Evolutionary conservation across 2,329 filamentous ascomycete species (phyloP), one percentile per base, ranked within the genome.

Genomic region (Colletotrichum orbiculare): DNA sequence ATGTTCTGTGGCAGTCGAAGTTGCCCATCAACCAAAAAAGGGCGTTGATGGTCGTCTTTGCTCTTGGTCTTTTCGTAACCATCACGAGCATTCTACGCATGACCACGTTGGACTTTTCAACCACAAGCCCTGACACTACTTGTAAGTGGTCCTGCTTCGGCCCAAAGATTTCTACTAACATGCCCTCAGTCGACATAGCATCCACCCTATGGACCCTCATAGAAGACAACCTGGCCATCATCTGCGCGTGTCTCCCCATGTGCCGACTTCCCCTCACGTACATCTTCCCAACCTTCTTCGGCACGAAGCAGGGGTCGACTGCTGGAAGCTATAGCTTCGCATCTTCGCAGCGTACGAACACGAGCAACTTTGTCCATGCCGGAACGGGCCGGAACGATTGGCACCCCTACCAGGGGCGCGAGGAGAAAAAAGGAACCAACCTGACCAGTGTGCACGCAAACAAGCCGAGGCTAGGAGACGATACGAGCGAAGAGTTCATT

Each of bases 1-100:
- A 79, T 33, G 80, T 80, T 17, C 76, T 85, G 12, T 81, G 80
- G 75, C 68, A 73, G 15, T 78, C 83, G 48, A 80, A 83, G 55
- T 73, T 85, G 57, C 76, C 76, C 3, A 67, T 70, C 6, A 71
- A 71, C 10, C 77, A 80, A 48, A 84, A 82, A 69, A 71, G 77
- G 33, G 77, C 75, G 3, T 67, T 83, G 39, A 79, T 79, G 62
- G 63, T 76, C 37, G 74, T 83, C 8, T 82, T 83, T 68, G 70
- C 76, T 2, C 71, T 83, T 10, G 81, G 81, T 38, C 68, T 77
- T 5, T 77, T 80, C 52, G 77, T 77, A 12, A 78, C 77, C 25
- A 74, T 81, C 42, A 81, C 79, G 3, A 81, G 79, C 11, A 78
- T 81, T 48, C 63, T 81, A 60, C 77, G 80, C 12, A 75, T 77